Percentiles rank a stretch among this genome's conserved stretches.
These are phyloP conservation scores for Aspergillus brunneoviolaceus DNA, from an alignment of 2,329 filamentous ascomycete species.

Conservation along the genomic window DNA sequence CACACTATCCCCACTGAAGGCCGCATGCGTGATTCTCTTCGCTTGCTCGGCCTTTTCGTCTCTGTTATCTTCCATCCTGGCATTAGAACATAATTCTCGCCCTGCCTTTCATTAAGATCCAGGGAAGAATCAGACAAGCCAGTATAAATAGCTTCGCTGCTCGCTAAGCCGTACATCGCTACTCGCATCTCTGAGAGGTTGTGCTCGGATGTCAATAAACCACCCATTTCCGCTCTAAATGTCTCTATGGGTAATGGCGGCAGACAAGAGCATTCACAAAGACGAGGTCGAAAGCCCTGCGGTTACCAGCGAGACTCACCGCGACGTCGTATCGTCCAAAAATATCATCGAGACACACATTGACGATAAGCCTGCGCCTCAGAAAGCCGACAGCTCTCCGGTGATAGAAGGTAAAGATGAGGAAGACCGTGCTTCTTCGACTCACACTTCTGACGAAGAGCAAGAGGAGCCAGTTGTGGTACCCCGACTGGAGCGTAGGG, in stretches of 20 bases:
- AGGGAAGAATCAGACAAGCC: background rate
- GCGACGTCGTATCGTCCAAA: background rate
- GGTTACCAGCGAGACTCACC: background rate
- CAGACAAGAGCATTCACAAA: background rate
- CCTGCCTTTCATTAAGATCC: background rate
- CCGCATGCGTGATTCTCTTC: background rate
- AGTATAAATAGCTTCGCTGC: background rate
- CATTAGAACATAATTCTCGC: background rate
- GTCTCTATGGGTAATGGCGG: background rate
- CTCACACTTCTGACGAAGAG: constrained; percentile 21
- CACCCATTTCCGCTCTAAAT: background rate
- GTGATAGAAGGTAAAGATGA: constrained; percentile 21
- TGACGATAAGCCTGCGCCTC: constrained; percentile 17
- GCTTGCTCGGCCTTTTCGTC: background rate
- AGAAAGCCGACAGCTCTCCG: constrained; percentile 9
- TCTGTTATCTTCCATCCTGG: background rate
- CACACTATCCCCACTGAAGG: background rate
- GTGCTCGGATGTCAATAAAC: background rate
- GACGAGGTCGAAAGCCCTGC: background rate
- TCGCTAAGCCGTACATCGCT: background rate
- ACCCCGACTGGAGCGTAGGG: constrained; percentile 60
- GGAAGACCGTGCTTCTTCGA: constrained; percentile 18
- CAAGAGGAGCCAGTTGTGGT: constrained; percentile 47
- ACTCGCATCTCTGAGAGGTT: background rate
- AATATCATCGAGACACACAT: background rate